Base-by-base conservation (phyloP, 2,329 filamentous ascomycete species). In the Eutypella sp. region DNA sequence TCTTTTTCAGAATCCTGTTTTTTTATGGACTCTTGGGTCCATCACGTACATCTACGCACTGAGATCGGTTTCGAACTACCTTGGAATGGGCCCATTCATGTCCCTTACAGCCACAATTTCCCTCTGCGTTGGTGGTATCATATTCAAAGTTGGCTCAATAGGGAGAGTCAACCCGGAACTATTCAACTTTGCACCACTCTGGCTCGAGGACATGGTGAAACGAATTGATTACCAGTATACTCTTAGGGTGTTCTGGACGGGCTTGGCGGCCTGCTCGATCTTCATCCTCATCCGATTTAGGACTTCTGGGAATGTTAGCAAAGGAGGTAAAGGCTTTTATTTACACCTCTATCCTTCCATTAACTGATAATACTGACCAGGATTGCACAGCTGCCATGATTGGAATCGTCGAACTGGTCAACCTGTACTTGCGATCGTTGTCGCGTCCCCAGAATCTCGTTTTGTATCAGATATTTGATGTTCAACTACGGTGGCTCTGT, bases 401-500 rank as follows among this genome's bases (percentile, higher is more conserved):
- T 24, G 42, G 42, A 16, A 16, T 44, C 31, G 23, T 48, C 24
- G 38, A 48, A 29, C 20, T 48, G 15, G 38, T 34, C 2, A 48
- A 48, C 34, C 8, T 45, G 7, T 48, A 48, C 25, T 39, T 48
- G 9, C 41, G 33, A 34, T 42, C 34, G 6, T 42, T 41, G 25
- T 37, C 42, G 16, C 33, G 42, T 18, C 42, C 42, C 13, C 36
- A 48, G 39, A 48, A 44, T 16, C 42, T 48, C 16, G 24, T 19
- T 4, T 29, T 48, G 5, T 45, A 44, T 40, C 39, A 22, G 18
- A 34, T 48, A 8, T 45, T 41, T 25, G 42, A 48, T 15, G n/a
- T 44, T 16, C 42, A 48, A 20, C 31, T 48, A 13, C 31, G 41
- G 22, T 41, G 42, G 42, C 42, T 48, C 19, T 31, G 46, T 48